These are phyloP conservation scores for Annulohypoxylon stygium DNA, from an alignment of 495 filamentous ascomycete species.

Conservation along the genomic window DNA sequence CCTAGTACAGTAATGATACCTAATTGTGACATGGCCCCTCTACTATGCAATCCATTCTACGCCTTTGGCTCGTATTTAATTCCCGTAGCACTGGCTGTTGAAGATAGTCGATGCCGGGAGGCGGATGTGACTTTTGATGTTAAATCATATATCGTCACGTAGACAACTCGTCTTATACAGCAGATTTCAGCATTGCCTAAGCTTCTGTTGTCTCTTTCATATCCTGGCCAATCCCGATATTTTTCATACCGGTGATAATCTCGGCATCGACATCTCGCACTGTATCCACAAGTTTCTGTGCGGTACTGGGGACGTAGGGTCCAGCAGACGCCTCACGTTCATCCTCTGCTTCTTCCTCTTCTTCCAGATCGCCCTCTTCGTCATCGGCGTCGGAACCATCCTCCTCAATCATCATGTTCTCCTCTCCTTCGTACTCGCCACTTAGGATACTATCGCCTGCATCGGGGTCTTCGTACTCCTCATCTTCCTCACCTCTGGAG, in stretches of 20 bases:
- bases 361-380: slow-evolving; percentile 52
- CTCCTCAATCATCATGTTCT: slow-evolving; percentile 53
- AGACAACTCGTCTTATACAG: neutral
- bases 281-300: slow-evolving; percentile 28
- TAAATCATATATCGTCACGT: slow-evolving; percentile 12
- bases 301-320: neutral
- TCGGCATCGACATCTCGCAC: slow-evolving; percentile 61
- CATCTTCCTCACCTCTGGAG: slow-evolving; percentile 65
- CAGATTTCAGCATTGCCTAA: slow-evolving; percentile 9
- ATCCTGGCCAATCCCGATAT: slow-evolving; percentile 55
- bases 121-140: slow-evolving; percentile 10
- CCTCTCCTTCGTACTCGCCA: slow-evolving; percentile 55
- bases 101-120: slow-evolving; percentile 11
- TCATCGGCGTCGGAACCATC: slow-evolving; percentile 53
- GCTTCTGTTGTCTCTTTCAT: slow-evolving; percentile 35
- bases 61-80: neutral
- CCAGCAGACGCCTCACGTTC: slow-evolving; percentile 41
- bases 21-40: slow-evolving; percentile 14
- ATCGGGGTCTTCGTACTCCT: slow-evolving; percentile 61
- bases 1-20: neutral
- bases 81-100: slow-evolving; percentile 6
- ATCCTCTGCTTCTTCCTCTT: slow-evolving; percentile 47
- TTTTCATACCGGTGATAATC: slow-evolving; percentile 64
- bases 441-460: slow-evolving; percentile 56
- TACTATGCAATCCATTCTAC: slow-evolving; percentile 11